Base-by-base conservation (phyloP, 2,329 filamentous ascomycete species). In the Stemphylium beticola region DNA sequence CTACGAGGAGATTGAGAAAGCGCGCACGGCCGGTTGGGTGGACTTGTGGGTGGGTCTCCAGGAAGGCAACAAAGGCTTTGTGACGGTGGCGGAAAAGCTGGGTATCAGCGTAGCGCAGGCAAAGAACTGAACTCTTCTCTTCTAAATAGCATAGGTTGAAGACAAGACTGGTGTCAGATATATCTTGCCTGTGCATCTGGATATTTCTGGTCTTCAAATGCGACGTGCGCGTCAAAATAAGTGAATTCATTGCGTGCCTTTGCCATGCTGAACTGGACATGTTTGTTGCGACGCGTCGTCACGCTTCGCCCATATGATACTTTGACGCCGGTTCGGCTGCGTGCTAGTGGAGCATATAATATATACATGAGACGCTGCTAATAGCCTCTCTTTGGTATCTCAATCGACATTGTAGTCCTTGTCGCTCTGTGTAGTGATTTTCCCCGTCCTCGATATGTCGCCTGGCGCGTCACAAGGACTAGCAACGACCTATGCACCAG, bases 1-100 rank as follows among this genome's bases (percentile, higher is more conserved):
- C 8, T 48, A 62, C 15, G 82, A 84, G 4, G 75, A 83, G 20
- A 77, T 83, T 22, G 77, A 79, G 33, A 81, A 83, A 60, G 77
- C 77, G 36, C 79, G 82, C 47, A 80, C 82, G 17, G 84, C 81
- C 53, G 80, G 76, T 1, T 89, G 85, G 81, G 86, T 90, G 9
- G 87, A 91, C 73, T 49, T 80, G 17, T 75, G 75, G 68, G 60
- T 89, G 22, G 73, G 71, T 11, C 63, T 79, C 55, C 29, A 37
- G 12, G 76, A 80, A 53, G 62, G 56, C 1, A 77, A 83, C 42
- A 80, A 76, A 8, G 78, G 88, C 76, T 82, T 82, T 39, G 51
- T 79, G 6, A 68, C 71, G 8, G 73, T 77, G n/a, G 79, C 78
- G 6, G 70, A 76, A 56, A 74, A 63, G 55, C 55, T 81, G 22